A percentile compares a stretch with the other conserved stretches of the same genome.
These are phyloP conservation scores for Psilocybe azurescens DNA, from an alignment of 768 basidiomycete genomes.

Conservation along the genomic window DNA sequence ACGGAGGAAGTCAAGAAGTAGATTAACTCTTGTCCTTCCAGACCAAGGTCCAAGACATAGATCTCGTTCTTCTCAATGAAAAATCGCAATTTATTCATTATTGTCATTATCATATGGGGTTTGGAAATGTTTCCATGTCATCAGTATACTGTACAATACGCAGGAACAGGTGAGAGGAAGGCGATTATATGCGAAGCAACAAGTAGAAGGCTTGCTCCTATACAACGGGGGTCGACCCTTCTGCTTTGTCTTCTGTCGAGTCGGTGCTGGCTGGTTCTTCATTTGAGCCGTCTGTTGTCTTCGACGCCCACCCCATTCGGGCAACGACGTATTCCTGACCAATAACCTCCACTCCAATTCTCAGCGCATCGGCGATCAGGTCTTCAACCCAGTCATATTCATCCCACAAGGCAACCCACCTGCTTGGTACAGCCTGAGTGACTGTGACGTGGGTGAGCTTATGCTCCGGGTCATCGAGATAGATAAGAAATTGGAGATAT, in stretches of 20 bases:
- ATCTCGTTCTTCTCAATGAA: background rate
- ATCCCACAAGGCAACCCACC: conserved; percentile 92
- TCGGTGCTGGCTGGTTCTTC: conserved; percentile 23
- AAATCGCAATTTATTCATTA: conserved; percentile 13
- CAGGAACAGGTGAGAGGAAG: background rate
- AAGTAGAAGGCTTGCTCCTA: background rate
- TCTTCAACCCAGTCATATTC: conserved; percentile 97
- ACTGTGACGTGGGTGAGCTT: conserved; percentile 75
- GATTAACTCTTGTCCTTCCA: conserved; percentile 25
- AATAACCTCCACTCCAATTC: conserved; percentile 86
- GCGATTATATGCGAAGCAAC: background rate
- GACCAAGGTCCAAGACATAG: conserved; percentile 2
- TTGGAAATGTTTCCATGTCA: conserved; percentile 4
- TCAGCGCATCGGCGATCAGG: conserved; percentile 82
- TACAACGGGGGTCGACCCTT: conserved; percentile 27
- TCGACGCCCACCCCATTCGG: conserved; percentile 81
- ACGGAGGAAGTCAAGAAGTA: conserved; percentile 85
- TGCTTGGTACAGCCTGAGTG: conserved; percentile 82
- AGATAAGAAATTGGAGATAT: conserved; percentile 74
- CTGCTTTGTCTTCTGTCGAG: conserved; percentile 29
- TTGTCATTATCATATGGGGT: conserved; percentile 16
- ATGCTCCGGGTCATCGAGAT: conserved; percentile 81
- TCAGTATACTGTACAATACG: conserved; percentile 17
- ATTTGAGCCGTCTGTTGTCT: conserved; percentile 26
- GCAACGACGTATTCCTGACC: conserved; percentile 91